Conservation (phyloP, 2,329 filamentous ascomycete species). For the Aspergillus felis region DNA sequence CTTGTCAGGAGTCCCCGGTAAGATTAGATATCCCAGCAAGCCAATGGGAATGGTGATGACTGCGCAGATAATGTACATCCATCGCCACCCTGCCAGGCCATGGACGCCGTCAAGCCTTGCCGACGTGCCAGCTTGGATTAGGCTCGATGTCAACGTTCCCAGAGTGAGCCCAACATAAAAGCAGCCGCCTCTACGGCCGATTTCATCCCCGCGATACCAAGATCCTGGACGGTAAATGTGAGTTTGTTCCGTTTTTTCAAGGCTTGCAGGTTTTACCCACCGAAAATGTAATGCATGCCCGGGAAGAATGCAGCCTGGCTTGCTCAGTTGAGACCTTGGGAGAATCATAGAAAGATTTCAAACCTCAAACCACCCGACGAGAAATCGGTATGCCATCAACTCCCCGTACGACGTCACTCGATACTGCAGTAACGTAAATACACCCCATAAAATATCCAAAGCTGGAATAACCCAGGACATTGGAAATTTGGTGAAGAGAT, state of each 20-base stretch:
- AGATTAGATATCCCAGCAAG: slow-evolving; percentile 48
- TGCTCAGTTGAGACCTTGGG: background rate
- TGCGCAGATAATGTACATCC: slow-evolving; percentile 55
- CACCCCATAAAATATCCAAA: slow-evolving; percentile 52
- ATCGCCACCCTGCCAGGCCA: slow-evolving; percentile 50
- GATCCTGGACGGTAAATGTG: slow-evolving; percentile 21
- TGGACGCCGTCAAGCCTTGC: slow-evolving; percentile 41
- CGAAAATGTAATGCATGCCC: slow-evolving; percentile 35
- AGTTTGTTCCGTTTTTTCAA: background rate
- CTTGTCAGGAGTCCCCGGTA: slow-evolving; percentile 50
- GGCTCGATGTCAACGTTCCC: slow-evolving; percentile 50
- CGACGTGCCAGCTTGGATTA: slow-evolving; percentile 47
- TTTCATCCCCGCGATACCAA: slow-evolving; percentile 50
- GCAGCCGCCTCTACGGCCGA: slow-evolving; percentile 47
- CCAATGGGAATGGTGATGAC: slow-evolving; percentile 55
- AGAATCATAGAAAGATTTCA: background rate
- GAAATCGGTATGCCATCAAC: slow-evolving; percentile 51
- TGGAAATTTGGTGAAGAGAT: slow-evolving; percentile 45
- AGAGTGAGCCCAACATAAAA: slow-evolving; percentile 52
- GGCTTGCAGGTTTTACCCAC: slow-evolving; percentile 10
- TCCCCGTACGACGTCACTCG: slow-evolving; percentile 49
- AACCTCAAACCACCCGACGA: slow-evolving; percentile 53
- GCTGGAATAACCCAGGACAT: slow-evolving; percentile 51
- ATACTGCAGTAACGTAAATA: slow-evolving; percentile 56
- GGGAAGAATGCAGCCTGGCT: slow-evolving; percentile 36